Percentiles rank a stretch among this genome's conserved stretches.
phyloP scores from a whole-genome alignment of 2,329 filamentous ascomycete genomes.

The Immersiporthe knoxdaviesiana region DNA sequence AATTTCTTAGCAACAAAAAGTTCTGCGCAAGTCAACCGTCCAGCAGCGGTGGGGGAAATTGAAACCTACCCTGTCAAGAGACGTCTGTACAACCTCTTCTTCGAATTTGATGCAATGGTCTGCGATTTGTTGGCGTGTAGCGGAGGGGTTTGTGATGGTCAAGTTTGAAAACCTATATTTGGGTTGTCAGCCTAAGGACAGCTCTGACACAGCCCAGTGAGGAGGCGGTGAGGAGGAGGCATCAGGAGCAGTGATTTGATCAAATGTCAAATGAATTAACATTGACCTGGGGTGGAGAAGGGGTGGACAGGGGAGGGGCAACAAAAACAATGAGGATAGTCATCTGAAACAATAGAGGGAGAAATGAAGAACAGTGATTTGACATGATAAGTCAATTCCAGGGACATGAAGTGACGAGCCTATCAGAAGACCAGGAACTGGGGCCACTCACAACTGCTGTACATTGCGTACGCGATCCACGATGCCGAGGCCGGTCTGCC shows the following conservation, averaged over 20 bases:
- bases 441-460: slow-evolving; percentile 41
- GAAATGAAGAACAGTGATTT: background rate
- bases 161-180: slow-evolving; percentile 54
- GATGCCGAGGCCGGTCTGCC: slow-evolving; percentile 40
- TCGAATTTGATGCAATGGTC: slow-evolving; percentile 52
- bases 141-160: slow-evolving; percentile 49
- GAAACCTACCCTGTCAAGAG: slow-evolving; percentile 51
- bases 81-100: slow-evolving; percentile 49
- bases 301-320: too few species aligned
- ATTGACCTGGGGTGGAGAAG: too few species aligned
- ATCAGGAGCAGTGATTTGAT: background rate
- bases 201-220: background rate
- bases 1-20: slow-evolving; percentile 33
- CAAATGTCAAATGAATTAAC: background rate
- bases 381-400: background rate
- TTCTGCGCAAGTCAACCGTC: background rate
- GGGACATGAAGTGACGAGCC: background rate
- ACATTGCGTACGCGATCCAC: slow-evolving; percentile 40
- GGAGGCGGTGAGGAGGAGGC: too few species aligned
- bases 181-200: background rate
- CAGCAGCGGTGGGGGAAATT: background rate
- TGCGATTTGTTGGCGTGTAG: slow-evolving; percentile 41
- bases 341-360: background rate
- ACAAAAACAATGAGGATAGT: background rate
- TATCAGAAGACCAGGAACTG: slow-evolving; percentile 10